phyloP scores from a whole-genome alignment of 768 basidiomycete species.

The Termitomyces sp. region DNA sequence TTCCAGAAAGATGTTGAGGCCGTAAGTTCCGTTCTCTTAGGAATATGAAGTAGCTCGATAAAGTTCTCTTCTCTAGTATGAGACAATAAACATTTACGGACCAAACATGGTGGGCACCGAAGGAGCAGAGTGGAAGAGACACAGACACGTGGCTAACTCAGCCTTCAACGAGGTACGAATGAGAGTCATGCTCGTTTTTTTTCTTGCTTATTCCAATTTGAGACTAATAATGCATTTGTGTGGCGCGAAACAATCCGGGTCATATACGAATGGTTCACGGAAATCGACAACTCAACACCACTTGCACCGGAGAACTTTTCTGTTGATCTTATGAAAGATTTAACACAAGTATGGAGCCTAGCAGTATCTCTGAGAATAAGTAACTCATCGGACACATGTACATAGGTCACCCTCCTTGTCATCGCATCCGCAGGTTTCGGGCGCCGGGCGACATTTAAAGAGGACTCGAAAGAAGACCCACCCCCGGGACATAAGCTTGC shows the following conservation, averaged over 20 bases:
- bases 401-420: constrained; percentile 32
- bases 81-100: constrained; percentile 43
- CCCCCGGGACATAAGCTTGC: constrained; percentile 29
- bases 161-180: constrained; percentile 45
- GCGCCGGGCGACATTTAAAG: constrained; percentile 27
- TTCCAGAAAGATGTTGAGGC: constrained; percentile 39
- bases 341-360: constrained; percentile 22
- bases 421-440: constrained; percentile 42
- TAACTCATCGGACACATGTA: neutral
- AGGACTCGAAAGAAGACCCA: constrained; percentile 21
- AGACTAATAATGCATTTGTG: constrained; percentile 47
- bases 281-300: constrained; percentile 23
- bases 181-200: neutral
- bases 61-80: constrained; percentile 23
- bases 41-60: neutral
- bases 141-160: constrained; percentile 39
- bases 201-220: neutral
- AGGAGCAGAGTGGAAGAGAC: constrained; percentile 45
- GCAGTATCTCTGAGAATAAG: neutral
- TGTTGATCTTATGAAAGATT: constrained; percentile 21
- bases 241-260: constrained; percentile 43
- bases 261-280: constrained; percentile 38
- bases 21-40: constrained; percentile 16
- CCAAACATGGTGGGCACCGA: constrained; percentile 39
- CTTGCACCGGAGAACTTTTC: neutral